phyloP scores from a whole-genome alignment of 176 grass and related monocot species.

The Olyra latifolia region DNA sequence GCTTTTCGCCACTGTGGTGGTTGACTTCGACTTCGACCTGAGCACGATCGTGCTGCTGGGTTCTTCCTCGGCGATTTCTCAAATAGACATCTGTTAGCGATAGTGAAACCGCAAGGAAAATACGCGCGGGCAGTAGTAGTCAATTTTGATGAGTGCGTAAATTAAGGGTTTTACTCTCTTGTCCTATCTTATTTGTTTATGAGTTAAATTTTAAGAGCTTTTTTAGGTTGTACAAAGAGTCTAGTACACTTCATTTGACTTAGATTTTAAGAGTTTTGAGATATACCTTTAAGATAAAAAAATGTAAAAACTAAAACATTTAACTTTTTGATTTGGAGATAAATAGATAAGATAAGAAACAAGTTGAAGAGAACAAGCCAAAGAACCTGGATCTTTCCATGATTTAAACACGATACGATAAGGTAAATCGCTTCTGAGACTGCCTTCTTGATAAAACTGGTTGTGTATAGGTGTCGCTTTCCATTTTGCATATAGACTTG shows the following conservation, averaged over 20 bases:
- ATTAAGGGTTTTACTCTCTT: too few species aligned
- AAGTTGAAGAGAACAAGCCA: too few species aligned
- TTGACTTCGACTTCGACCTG: not conserved
- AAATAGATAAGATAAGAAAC: too few species aligned
- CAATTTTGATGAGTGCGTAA: not conserved
- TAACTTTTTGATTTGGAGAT: too few species aligned
- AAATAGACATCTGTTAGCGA: constrained; percentile 10
- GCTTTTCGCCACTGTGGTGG: not conserved
- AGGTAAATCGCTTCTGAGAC: not conserved
- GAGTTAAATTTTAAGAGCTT: too few species aligned
- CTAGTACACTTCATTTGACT: too few species aligned
- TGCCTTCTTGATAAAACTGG: not conserved
- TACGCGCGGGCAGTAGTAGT: not conserved
- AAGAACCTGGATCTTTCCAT: not conserved
- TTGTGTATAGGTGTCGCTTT: not conserved
- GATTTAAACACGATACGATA: not conserved
- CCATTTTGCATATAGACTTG: not conserved
- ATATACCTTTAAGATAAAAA: too few species aligned
- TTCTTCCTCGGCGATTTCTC: not conserved
- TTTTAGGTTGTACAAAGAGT: too few species aligned
- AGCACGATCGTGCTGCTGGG: not conserved
- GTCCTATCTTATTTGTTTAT: too few species aligned
- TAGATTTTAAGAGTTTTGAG: too few species aligned
- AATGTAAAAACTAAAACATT: too few species aligned
- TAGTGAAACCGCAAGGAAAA: not conserved